Base-by-base conservation (phyloP, 176 grass and related monocot species). In the Musa itinerans region DNA sequence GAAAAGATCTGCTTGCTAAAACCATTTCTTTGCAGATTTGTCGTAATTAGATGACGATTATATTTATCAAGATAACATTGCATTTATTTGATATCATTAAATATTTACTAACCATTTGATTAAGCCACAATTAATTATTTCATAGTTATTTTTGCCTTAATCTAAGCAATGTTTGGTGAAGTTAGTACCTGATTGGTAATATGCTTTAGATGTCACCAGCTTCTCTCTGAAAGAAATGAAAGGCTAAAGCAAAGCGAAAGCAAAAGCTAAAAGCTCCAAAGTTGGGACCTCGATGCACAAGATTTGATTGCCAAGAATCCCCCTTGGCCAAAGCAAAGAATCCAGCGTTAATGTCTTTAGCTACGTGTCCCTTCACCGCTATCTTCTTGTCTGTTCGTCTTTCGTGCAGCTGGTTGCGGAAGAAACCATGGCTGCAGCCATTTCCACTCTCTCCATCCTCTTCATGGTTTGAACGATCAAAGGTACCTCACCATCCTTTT, bases 251-350 rank as follows among this genome's bases (percentile, higher is more conserved):
- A 26, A 13, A 26, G 23, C 10, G 26, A 65, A 65, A 65, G 63
- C 2, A 27, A 65, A 65, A 65, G 61, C 20, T 64, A 65, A 65
- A 17, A 2, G 10, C 9, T 34, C 29, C 63, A 65, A 9, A 62
- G 1, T 65, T 13, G 26, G 26, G 2, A 22, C 3, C 2, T 34
- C 27, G 27, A n/a, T 11, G 2, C 10, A 25, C 63, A 65, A 25
- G 7, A 26, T 53, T 19, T 43, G 17, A 79, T 71, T 71, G 77
- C 63, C 57, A 16, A 80, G 27, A 56, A 74, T 79, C 63, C 77
- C 2, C 80, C 63, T 64, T n/a, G 4, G 82, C 74, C 73, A 77
- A 92, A 87, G 92, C 24, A 92, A 96, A 48, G 92, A 85, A 96
- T 89, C 92, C 53, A 24, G 15, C 1, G 21, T 15, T 12, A 59